Conservation (phyloP, 768 basidiomycete genomes). For the Xerocomellus amylosporus region DNA sequence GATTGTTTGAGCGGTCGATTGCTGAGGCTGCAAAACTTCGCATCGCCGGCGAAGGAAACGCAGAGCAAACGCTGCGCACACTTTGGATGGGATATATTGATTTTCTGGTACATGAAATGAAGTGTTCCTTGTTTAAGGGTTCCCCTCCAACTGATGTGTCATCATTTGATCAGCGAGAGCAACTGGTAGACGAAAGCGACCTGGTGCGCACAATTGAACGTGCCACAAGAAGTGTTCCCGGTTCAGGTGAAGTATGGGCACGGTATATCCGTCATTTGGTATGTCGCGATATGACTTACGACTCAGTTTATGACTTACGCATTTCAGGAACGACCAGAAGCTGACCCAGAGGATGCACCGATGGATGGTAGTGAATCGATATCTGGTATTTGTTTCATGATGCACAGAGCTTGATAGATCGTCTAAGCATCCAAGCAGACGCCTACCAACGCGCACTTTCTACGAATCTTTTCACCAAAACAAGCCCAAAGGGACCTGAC, state of each 20-base stretch:
- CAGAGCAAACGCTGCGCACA: constrained; percentile 54
- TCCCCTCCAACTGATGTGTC: not conserved
- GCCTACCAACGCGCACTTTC: constrained; percentile 56
- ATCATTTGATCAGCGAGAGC: constrained; percentile 22
- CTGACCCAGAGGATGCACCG: constrained; percentile 14
- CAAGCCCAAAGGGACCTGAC: constrained; percentile 16
- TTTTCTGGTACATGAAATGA: constrained; percentile 50
- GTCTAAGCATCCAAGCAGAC: constrained; percentile 37
- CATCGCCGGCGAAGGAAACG: constrained; percentile 50
- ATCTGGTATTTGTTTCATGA: constrained; percentile 18
- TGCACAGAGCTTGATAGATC: not conserved
- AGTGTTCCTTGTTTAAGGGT: not conserved
- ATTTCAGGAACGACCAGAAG: constrained; percentile 22
- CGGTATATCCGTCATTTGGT: constrained; percentile 73
- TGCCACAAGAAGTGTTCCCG: constrained; percentile 70
- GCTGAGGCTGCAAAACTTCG: constrained; percentile 63
- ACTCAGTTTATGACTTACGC: not conserved
- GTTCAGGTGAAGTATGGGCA: constrained; percentile 76
- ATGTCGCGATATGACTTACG: constrained; percentile 14
- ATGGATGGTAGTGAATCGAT: constrained; percentile 25
- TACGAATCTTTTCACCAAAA: constrained; percentile 48
- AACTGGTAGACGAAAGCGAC: constrained; percentile 40
- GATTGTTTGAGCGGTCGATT: constrained; percentile 73
- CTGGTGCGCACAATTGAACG: constrained; percentile 48
- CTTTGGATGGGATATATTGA: constrained; percentile 80